Evolutionary conservation across 1,139 yeast genomes (phyloP).

Genomic region (Sugiyamaella paludigena): DNA sequence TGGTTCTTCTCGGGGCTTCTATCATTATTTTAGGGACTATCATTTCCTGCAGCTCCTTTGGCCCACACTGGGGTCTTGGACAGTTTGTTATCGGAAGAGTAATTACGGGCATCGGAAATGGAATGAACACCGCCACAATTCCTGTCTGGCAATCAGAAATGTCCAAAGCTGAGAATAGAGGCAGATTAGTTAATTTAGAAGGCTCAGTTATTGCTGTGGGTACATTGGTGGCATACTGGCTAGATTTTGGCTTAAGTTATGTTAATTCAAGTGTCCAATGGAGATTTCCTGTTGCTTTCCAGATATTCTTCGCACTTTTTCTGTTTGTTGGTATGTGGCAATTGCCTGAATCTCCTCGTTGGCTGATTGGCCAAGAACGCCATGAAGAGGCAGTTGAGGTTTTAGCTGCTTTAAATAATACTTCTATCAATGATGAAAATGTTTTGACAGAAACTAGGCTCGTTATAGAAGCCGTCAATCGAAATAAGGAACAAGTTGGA

Average conservation of each 20-base stretch:
- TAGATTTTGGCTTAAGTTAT: conserved; percentile 50
- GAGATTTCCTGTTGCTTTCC: conserved; percentile 44
- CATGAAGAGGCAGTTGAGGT: conserved; percentile 44
- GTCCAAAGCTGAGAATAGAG: conserved; percentile 71
- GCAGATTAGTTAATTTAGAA: conserved; percentile 66
- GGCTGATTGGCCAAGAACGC: conserved; percentile 45
- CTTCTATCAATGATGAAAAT: conserved; percentile 23
- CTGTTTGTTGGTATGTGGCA: conserved; percentile 25
- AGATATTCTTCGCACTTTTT: conserved; percentile 33
- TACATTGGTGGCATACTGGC: conserved; percentile 74
- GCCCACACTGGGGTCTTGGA: conserved; percentile 60
- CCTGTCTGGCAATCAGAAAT: conserved; percentile 85
- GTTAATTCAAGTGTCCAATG: conserved; percentile 50
- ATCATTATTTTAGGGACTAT: conserved; percentile 58
- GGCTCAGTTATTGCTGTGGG: conserved; percentile 75
- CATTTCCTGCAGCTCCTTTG: conserved; percentile 62
- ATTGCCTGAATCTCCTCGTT: conserved; percentile 52
- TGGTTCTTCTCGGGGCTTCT: conserved; percentile 50
- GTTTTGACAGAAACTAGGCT: conserved; percentile 26
- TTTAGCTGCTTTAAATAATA: conserved; percentile 41
- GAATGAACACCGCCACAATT: conserved; percentile 74
- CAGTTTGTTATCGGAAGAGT: conserved; percentile 77
- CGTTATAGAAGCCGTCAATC: conserved; percentile 26
- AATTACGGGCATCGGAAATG: conserved; percentile 75
- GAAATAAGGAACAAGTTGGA: conserved; percentile 21